A percentile compares a stretch with the other conserved stretches of the same genome.
phyloP scores from a whole-genome alignment of 73 alveolate species.

The Tetrahymena thermophila region DNA sequence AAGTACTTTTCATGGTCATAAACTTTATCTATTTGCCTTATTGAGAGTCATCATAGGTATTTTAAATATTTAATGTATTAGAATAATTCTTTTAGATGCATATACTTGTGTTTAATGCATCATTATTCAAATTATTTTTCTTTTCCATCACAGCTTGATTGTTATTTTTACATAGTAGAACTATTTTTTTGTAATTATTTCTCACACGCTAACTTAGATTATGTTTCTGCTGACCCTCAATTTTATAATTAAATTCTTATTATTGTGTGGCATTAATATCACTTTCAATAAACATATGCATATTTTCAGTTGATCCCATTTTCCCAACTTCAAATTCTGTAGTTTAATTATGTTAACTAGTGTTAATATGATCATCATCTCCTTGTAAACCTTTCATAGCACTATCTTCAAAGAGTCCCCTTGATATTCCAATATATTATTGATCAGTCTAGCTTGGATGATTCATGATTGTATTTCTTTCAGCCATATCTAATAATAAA shows the following conservation, averaged over 20 bases:
- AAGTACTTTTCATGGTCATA: too few relatives aligned
- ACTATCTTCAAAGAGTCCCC: not conserved
- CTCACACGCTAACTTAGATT: not conserved
- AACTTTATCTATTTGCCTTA: too few relatives aligned
- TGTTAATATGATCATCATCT: not conserved
- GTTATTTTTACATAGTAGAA: not conserved
- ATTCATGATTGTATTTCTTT: not conserved
- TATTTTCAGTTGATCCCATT: not conserved
- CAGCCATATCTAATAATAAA: not conserved
- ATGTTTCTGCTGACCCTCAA: not conserved
- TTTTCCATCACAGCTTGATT: not conserved
- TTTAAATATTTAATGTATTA: too few relatives aligned
- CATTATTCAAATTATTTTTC: not conserved
- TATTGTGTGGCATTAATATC: not conserved
- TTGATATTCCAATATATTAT: not conserved
- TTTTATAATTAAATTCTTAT: not conserved
- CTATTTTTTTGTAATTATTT: not conserved
- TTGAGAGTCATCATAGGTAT: not conserved
- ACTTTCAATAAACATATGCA: not conserved
- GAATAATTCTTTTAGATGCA: not conserved
- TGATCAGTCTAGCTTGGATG: not conserved
- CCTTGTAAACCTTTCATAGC: not conserved
- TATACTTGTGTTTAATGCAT: not conserved
- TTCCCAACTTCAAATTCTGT: not conserved
- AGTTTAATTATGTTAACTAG: not conserved